Base-by-base conservation (phyloP, 257 asterid genomes). In the Solanum ossicruentum region DNA sequence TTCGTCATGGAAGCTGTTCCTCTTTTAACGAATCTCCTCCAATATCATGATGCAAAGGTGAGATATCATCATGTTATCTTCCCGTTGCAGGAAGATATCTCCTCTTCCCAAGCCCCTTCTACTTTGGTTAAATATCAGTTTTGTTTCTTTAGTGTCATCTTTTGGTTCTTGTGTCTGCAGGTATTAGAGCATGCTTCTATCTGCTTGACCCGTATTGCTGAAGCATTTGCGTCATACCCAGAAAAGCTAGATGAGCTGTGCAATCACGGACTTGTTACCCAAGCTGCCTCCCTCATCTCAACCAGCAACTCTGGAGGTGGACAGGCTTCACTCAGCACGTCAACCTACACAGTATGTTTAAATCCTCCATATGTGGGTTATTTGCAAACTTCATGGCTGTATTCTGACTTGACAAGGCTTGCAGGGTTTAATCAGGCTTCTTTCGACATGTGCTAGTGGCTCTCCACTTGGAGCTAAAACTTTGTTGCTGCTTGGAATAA, bases 1-100 rank as follows among this genome's bases (percentile, higher is more conserved):
- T 97, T 94, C 60, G 99, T 97, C 21, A 94, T 95, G 99, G 99
- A 95, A 91, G 99, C 99, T 84, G 99, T 97, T 77, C 99, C 99
- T 1, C 88, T 97, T 88, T 89, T 97, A 92, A 97, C 99, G 17
- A 97, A 97, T 88, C 98, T 97, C 85, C 96, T 97, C 60, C 99
- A 97, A 88, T 97, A 97, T 89, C 99, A 94, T 61, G 99, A 97
- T 89, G 93, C 99, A 36, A 97, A 97, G 98, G 99, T 94, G 84
- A 73, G 88, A 80, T 23, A 36, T 43, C 52, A 21, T 75, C 82
- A 49, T 75, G 60, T 49, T 75, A 75, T 52, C 15, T n/a, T 78
- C 26, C 26, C 28, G 18, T 71, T 41, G 8, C 10, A 18, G 52
- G 78, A 70, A 70, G 55, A 16, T 51, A 51, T 26, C 13, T 72